Conservation (phyloP, 768 basidiomycete genomes). For the Boletus tylopilopsis region DNA sequence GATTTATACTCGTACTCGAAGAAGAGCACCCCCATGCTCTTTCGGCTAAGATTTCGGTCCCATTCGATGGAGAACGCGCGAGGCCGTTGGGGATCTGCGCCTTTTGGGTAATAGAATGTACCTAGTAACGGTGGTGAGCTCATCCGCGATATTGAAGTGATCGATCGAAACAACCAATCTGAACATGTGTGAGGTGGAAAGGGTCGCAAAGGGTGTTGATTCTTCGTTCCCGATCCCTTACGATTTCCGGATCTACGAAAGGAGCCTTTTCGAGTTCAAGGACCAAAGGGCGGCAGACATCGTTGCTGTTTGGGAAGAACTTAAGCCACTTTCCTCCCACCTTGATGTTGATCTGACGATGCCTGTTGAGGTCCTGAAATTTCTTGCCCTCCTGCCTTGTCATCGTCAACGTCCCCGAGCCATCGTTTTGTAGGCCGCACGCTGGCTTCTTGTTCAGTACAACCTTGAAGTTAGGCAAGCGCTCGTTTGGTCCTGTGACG, state of each 20-base stretch:
- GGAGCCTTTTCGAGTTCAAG: constrained; percentile 50
- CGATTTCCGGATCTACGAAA: constrained; percentile 52
- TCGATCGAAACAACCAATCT: constrained; percentile 50
- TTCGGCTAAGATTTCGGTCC: constrained; percentile 46
- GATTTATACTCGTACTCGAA: constrained; percentile 70
- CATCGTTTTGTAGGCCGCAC: constrained; percentile 56
- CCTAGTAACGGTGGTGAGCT: constrained; percentile 14
- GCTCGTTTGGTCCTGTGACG: constrained; percentile 20
- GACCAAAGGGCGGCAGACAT: constrained; percentile 13
- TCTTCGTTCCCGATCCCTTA: constrained; percentile 45
- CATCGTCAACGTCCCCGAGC: constrained; percentile 38
- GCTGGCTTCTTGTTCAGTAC: constrained; percentile 46
- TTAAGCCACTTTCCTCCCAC: constrained; percentile 40
- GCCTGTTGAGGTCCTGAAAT: constrained; percentile 43
- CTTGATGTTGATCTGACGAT: constrained; percentile 36
- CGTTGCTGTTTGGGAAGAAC: constrained; percentile 14
- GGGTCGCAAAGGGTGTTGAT: constrained; percentile 41
- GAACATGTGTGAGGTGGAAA: constrained; percentile 57
- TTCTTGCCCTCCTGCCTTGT: constrained; percentile 35
- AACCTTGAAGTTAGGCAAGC: constrained; percentile 58
- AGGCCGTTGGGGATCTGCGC: constrained; percentile 27
- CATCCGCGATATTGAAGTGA: not conserved
- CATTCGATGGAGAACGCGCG: constrained; percentile 71
- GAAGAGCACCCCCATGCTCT: constrained; percentile 49
- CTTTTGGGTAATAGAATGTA: constrained; percentile 26